Evolutionary conservation across 169 alveolate genomes (phyloP).

Genomic region (Plasmodium malariae): DNA sequence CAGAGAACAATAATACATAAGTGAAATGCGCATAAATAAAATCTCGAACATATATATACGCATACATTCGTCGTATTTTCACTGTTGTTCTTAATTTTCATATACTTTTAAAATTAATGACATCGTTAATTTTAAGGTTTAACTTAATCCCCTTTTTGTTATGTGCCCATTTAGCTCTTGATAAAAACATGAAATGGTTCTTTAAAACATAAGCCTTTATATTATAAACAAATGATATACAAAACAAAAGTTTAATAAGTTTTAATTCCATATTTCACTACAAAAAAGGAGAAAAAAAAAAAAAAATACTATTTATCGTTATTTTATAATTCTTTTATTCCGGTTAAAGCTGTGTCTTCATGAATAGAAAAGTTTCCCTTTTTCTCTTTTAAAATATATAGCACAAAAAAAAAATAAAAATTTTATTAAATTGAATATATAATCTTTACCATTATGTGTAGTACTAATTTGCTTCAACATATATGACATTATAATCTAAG

Average conservation of each 20-base stretch:
- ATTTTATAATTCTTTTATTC: too few relatives aligned
- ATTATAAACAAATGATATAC: slow-evolving; percentile 6
- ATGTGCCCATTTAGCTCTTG: neutral
- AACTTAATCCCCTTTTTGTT: neutral
- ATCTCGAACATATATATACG: slow-evolving; percentile 2
- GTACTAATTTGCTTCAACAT: too few relatives aligned
- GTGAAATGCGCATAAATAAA: neutral
- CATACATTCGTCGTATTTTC: neutral
- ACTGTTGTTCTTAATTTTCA: slow-evolving; percentile 9
- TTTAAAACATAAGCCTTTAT: slow-evolving; percentile 40
- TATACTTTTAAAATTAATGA: slow-evolving; percentile 66
- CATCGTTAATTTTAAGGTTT: slow-evolving; percentile 46
- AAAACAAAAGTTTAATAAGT: slow-evolving; percentile 22
- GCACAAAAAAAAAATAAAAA: too few relatives aligned
- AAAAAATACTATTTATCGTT: too few relatives aligned
- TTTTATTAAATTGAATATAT: too few relatives aligned
- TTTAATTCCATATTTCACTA: slow-evolving; percentile 47
- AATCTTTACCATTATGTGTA: too few relatives aligned
- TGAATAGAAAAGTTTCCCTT: too few relatives aligned
- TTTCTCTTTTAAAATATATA: too few relatives aligned
- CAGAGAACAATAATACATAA: neutral
- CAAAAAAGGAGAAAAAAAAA: too few relatives aligned
- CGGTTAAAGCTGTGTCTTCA: too few relatives aligned
- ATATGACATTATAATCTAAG: too few relatives aligned
- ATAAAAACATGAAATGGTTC: neutral